Evolutionary conservation across 805 yeast genomes (phyloP).

Genomic region (Lipomyces kockii): DNA sequence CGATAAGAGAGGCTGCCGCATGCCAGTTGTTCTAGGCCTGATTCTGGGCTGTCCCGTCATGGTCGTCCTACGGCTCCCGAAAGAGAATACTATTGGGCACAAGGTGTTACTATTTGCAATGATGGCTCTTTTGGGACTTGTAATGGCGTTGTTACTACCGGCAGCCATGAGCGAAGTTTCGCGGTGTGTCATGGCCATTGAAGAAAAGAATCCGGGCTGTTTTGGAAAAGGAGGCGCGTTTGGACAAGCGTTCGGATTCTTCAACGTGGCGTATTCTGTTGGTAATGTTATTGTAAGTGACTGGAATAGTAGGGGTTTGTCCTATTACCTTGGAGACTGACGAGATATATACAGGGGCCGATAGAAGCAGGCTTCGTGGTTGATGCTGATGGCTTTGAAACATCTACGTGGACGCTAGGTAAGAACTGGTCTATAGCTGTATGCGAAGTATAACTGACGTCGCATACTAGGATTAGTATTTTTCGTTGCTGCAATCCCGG

Average conservation of each 20-base stretch:
- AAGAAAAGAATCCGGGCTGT: constrained; percentile 40
- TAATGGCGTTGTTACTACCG: constrained; percentile 37
- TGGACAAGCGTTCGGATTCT: constrained; percentile 46
- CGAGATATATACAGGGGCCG: constrained; percentile 41
- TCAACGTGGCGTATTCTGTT: constrained; percentile 44
- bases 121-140: constrained; percentile 40
- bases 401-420: constrained; percentile 28
- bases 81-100: constrained; percentile 36
- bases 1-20: constrained; percentile 42
- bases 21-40: constrained; percentile 41
- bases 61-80: constrained; percentile 42
- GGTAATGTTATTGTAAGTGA: constrained; percentile 42
- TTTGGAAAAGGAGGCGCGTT: constrained; percentile 44
- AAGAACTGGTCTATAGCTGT: not conserved
- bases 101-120: constrained; percentile 42
- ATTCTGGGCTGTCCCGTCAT: constrained; percentile 32
- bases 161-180: constrained; percentile 44
- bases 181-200: constrained; percentile 36
- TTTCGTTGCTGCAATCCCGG: constrained; percentile 34
- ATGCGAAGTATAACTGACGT: not conserved
- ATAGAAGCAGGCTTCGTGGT: constrained; percentile 42
- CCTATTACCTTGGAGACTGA: not conserved
- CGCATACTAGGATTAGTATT: constrained; percentile 9
- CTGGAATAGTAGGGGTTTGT: not conserved
- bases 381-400: constrained; percentile 39